Evolutionary conservation across 129 eudicot genomes (phyloP).

Genomic region (Smallanthus sonchifolius): DNA sequence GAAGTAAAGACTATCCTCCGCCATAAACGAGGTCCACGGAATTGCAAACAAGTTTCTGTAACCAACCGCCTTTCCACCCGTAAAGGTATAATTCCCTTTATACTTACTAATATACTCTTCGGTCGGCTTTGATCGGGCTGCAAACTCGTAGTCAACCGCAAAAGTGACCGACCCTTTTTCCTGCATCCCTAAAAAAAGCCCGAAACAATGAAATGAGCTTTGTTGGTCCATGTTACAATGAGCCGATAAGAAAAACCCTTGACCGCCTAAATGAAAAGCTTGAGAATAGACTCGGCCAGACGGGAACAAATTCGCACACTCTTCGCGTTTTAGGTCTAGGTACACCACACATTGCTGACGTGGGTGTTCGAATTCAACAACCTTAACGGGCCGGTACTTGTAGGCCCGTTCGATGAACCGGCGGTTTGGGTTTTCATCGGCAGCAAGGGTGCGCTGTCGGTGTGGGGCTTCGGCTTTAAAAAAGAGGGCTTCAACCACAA

Average conservation of each 20-base stretch:
- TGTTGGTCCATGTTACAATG: constrained; percentile 86
- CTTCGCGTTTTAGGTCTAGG: constrained; percentile 65
- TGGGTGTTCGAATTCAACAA: constrained; percentile 73
- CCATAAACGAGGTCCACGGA: constrained; percentile 74
- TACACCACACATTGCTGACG: constrained; percentile 80
- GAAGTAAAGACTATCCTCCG: constrained; percentile 63
- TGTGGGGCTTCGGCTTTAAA: constrained; percentile 83
- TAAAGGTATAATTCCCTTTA: constrained; percentile 74
- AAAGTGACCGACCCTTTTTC: constrained; percentile 71
- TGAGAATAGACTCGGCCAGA: constrained; percentile 77
- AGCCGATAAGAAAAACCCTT: constrained; percentile 76
- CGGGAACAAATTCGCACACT: constrained; percentile 58
- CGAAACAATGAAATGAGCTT: constrained; percentile 75
- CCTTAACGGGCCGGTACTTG: constrained; percentile 81
- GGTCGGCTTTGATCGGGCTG: constrained; percentile 66
- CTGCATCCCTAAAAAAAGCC: constrained; percentile 76
- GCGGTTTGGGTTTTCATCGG: constrained; percentile 51
- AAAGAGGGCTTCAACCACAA: constrained; percentile 74
- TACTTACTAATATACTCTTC: constrained; percentile 73
- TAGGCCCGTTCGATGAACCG: constrained; percentile 63
- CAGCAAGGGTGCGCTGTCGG: constrained; percentile 57
- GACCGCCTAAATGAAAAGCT: constrained; percentile 78
- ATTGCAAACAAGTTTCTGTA: constrained; percentile 66
- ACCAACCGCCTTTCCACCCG: constrained; percentile 85
- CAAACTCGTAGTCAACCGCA: constrained; percentile 80